Base-by-base conservation (phyloP, 148 eudicot genomes). In the Silene uniflora region DNA sequence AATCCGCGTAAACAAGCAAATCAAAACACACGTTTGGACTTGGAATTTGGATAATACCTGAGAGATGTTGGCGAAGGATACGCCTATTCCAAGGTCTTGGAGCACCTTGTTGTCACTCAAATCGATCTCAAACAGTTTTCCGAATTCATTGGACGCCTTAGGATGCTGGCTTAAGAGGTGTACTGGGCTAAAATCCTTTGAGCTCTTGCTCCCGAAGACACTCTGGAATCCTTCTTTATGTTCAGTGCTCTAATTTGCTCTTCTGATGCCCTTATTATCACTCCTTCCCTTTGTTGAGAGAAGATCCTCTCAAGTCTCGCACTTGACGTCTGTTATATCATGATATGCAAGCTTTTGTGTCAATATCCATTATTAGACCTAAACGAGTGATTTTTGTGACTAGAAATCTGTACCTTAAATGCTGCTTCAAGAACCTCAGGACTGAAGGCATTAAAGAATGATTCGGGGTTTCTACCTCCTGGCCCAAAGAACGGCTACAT, bases 221-320 rank as follows among this genome's bases (percentile, higher is more conserved):
- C 46, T 19, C 85, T 73, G 21, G 29, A 2, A 27, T 27, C 85
- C 75, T 73, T 69, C 35, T 22, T 86, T 81, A 10, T 71, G 81
- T 86, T 88, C 84, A 92, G 23, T 18, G 92, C 76, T 75, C 76
- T 80, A 76, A 92, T 89, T 64, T 94, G 97, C 79, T 94, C 97
- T 64, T 79, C 72, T 0, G 90, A 79, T 59, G 97, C 97, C 74
- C 78, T 84, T 59, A 85, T 67, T 5, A 90, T 79, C 0, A 67
- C 73, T 39, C 95, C 97, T 23, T 87, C 77, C 21, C 52, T 76
- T 76, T 85, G 89, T 18, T 86, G 81, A 4, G 81, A 74, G 77
- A 90, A 85, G 16, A 86, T n/a, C 77, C 74, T 83, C 82, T 87
- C 61, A 25, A 89, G 2, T 59, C 19, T 82, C 0, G 88, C 97